These are phyloP conservation scores for Piromyces sp. DNA, from an alignment of 192 early-diverging fungal species.

Conservation along the genomic window DNA sequence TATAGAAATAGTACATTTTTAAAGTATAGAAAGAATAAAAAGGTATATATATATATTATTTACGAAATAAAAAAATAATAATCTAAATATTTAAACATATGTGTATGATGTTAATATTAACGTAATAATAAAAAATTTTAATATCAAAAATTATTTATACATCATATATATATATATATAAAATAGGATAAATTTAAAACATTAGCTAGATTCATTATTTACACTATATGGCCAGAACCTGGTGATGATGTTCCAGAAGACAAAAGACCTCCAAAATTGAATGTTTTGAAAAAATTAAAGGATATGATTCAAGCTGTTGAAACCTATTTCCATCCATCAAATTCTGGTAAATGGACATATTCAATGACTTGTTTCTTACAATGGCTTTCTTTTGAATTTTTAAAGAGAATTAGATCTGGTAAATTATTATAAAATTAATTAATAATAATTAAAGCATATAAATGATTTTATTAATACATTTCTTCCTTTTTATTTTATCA, in stretches of 20 bases:
- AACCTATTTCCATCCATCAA: constrained; percentile 83
- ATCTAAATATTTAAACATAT: too few relatives aligned
- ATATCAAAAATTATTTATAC: constrained; percentile 14
- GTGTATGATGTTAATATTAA: too few relatives aligned
- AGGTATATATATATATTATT: too few relatives aligned
- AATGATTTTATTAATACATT: too few relatives aligned
- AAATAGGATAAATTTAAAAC: constrained; percentile 27
- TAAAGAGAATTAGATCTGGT: constrained; percentile 28
- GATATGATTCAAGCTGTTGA: constrained; percentile 72
- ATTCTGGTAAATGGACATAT: constrained; percentile 68
- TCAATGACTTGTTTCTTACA: constrained; percentile 53
- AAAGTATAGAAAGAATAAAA: constrained; percentile 9
- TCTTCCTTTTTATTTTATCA: too few relatives aligned
- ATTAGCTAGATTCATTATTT: constrained; percentile 64
- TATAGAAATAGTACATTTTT: not conserved
- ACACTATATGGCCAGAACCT: constrained; percentile 42
- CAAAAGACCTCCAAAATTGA: constrained; percentile 9
- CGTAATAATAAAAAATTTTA: not conserved
- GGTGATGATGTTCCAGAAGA: constrained; percentile 6
- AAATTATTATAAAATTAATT: too few relatives aligned
- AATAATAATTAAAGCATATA: too few relatives aligned
- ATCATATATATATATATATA: not conserved
- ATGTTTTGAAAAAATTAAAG: constrained; percentile 39
- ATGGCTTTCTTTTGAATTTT: constrained; percentile 42
- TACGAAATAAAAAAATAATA: too few relatives aligned